Evolutionary conservation across 1,139 yeast genomes (phyloP).

Genomic region (Pichia sp.): DNA sequence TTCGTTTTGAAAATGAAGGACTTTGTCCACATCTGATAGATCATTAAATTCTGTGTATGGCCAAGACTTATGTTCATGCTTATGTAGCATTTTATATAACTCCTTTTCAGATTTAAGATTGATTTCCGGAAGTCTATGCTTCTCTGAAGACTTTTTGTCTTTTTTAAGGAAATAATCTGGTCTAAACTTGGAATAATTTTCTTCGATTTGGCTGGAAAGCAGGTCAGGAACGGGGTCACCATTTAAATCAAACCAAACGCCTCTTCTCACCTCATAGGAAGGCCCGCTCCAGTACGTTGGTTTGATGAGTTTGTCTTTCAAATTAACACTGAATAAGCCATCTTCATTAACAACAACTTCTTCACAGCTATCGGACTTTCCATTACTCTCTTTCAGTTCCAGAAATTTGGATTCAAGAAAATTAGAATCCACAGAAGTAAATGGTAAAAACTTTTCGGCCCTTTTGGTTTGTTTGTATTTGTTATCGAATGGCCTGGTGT

Average conservation of each 20-base stretch:
- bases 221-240: conserved; percentile 43
- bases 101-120: conserved; percentile 16
- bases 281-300: conserved; percentile 94
- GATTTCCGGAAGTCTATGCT: conserved; percentile 9
- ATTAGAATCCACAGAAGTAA: conserved; percentile 53
- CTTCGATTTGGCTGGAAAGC: conserved; percentile 53
- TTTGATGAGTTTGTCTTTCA: conserved; percentile 41
- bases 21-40: conserved; percentile 20
- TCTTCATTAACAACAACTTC: conserved; percentile 72
- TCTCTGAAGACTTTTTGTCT: not conserved
- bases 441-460: conserved; percentile 63
- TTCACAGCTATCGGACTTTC: not conserved
- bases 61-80: conserved; percentile 12
- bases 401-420: conserved; percentile 48
- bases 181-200: conserved; percentile 34
- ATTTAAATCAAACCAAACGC: conserved; percentile 72
- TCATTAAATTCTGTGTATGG: conserved; percentile 20
- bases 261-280: conserved; percentile 71
- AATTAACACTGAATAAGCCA: conserved; percentile 62
- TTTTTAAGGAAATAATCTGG: conserved; percentile 12
- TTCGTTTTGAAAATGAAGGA: conserved; percentile 29
- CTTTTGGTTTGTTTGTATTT: conserved; percentile 37
- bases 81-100: conserved; percentile 15
- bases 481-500: conserved; percentile 54
- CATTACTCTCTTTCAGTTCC: conserved; percentile 7